Conservation (phyloP, 129 eudicot species). For the Erigeron canadensis region DNA sequence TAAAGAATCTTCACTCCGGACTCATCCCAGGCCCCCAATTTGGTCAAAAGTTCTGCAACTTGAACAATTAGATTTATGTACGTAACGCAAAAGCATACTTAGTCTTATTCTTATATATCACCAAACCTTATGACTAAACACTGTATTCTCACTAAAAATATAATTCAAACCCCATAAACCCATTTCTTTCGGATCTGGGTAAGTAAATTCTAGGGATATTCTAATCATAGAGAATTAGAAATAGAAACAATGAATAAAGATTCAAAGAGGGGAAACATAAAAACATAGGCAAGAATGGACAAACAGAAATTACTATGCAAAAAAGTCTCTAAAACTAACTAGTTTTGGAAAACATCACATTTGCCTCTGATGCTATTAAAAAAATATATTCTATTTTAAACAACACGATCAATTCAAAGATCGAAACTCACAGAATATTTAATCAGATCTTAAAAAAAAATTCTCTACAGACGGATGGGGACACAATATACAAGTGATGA, state of each 20-base stretch:
- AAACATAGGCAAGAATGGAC: neutral
- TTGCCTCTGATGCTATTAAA: neutral
- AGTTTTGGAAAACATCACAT: slow-evolving; percentile 11
- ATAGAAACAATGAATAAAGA: slow-evolving; percentile 11
- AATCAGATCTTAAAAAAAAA: slow-evolving; percentile 30
- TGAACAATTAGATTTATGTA: neutral
- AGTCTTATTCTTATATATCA: neutral
- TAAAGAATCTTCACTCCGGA: too few species aligned
- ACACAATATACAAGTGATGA: slow-evolving; percentile 31
- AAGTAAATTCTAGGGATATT: slow-evolving; percentile 14
- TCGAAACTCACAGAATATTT: slow-evolving; percentile 38
- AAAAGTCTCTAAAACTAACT: slow-evolving; percentile 18
- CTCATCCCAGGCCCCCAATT: too few species aligned
- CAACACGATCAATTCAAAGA: slow-evolving; percentile 36
- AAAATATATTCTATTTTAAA: slow-evolving; percentile 25
- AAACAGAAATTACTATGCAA: slow-evolving; percentile 19
- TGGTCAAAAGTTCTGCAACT: neutral
- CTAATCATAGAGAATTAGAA: slow-evolving; percentile 10
- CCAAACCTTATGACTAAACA: slow-evolving; percentile 5
- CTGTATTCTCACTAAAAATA: slow-evolving; percentile 19
- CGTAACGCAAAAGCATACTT: neutral
- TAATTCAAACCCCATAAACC: neutral
- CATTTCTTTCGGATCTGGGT: neutral
- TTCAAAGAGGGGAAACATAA: slow-evolving; percentile 8
- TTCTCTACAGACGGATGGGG: slow-evolving; percentile 31